These are phyloP conservation scores for Annulohypoxylon maeteangense DNA, from an alignment of 495 filamentous ascomycete species.

Conservation along the genomic window DNA sequence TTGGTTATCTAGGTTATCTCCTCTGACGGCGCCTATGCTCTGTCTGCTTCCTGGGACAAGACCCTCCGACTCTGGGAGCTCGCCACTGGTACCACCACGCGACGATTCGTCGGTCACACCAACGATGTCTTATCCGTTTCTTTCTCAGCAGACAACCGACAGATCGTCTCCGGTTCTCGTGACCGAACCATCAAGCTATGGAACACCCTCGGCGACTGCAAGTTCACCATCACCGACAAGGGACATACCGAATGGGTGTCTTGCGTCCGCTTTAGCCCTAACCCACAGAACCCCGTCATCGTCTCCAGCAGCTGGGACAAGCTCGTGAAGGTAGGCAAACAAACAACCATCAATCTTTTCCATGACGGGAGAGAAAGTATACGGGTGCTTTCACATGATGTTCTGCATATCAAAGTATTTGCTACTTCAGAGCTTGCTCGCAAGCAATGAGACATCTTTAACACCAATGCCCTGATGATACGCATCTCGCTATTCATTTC, in stretches of 20 bases:
- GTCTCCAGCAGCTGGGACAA: conserved; percentile 99
- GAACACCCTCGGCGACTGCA: conserved; percentile 99
- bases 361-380: neutral
- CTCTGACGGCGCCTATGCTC: conserved; percentile 98
- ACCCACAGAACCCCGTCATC: conserved; percentile 99
- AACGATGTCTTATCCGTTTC: conserved; percentile 99
- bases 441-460: conserved; percentile 94
- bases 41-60: conserved; percentile 99
- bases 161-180: conserved; percentile 98
- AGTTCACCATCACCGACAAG: conserved; percentile 99
- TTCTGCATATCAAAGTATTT: conserved; percentile 95
- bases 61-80: conserved; percentile 99
- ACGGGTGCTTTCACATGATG: conserved; percentile 74
- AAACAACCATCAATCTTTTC: neutral
- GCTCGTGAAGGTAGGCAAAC: conserved; percentile 95
- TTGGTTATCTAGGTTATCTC: conserved; percentile 85
- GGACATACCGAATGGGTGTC: conserved; percentile 99
- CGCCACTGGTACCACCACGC: conserved; percentile 92
- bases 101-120: conserved; percentile 98
- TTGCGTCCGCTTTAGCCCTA: conserved; percentile 99
- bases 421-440: conserved; percentile 99
- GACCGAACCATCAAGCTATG: conserved; percentile 99
- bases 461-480: conserved; percentile 89
- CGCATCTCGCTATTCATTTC: conserved; percentile 32
- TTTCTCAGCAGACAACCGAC: conserved; percentile 99